Evolutionary conservation across 2,329 filamentous ascomycete species (phyloP), one percentile per base, ranked within the genome.

Genomic region (Ilyonectria robusta): DNA sequence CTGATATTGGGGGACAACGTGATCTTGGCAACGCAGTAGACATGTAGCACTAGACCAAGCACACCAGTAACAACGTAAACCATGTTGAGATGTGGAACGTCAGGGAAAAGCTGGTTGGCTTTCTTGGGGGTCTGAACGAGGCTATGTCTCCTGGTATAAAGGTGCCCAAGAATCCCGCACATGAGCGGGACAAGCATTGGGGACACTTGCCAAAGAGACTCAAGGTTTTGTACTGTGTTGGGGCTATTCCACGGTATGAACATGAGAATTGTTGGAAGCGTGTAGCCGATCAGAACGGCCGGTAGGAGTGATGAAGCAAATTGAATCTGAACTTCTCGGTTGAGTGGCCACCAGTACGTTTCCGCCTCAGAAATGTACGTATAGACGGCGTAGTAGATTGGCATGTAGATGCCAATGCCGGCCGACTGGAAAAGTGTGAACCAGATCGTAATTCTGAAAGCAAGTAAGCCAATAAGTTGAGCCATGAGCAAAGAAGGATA

Each of bases 371-470:
- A 68, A 11, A 64, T 53, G 6, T 37, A 56, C 2, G 66, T 63
- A 23, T 68, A 68, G 2, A 47, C 62, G 35, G 66, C 66, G n/a
- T 62, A 70, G 29, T 68, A 70, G 31, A 65, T 63, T 40, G 68
- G 68, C 59, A 68, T 60, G 3, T 60, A 46, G 40, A 61, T 59
- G 4, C 55, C 59, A 29, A 68, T 23, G 4, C 68, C 68, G 17
- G 54, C 55, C 4, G 37, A n/a, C 19, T 66, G 62, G 10, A 63
- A 53, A 2, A 65, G 37, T 11, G 56, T 59, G 37, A 70, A 53
- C 65, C 65, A 68, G 21, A 66, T 33, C 7, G 53, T 26, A 26
- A 26, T 26, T 26, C 26, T 26, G 26, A 26, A 26, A 26, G 26
- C 4, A 6, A 5, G 26, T 26, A 26, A 26, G 26, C 26, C 5